Evolutionary conservation across 2,329 filamentous ascomycete species (phyloP).

Genomic region (Grosmannia penicillata): DNA sequence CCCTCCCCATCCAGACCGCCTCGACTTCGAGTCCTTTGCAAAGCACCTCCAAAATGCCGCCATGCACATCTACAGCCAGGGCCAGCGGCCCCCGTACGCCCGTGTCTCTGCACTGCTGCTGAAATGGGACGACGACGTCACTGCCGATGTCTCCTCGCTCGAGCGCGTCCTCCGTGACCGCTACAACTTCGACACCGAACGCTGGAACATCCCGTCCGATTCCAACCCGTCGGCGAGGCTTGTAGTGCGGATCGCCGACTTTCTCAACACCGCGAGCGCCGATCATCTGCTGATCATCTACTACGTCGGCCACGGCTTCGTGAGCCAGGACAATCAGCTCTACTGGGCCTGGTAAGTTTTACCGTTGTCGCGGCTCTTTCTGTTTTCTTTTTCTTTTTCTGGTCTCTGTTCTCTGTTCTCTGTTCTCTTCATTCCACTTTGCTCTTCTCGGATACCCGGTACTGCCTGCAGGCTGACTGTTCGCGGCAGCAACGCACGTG

Average conservation of each 20-base stretch:
- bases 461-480: too few species aligned
- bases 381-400: not conserved
- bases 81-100: slow-evolving; percentile 40
- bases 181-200: slow-evolving; percentile 45
- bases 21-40: slow-evolving; percentile 53
- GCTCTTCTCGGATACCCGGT: too few species aligned
- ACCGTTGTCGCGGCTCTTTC: slow-evolving; percentile 7
- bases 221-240: slow-evolving; percentile 46
- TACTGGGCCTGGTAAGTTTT: slow-evolving; percentile 51
- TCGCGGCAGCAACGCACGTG: slow-evolving; percentile 36
- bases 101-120: slow-evolving; percentile 45
- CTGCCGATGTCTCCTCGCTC: slow-evolving; percentile 36
- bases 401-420: slow-evolving; percentile 7
- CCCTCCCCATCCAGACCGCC: slow-evolving; percentile 22
- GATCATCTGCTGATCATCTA: slow-evolving; percentile 51
- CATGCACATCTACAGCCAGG: slow-evolving; percentile 50
- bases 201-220: slow-evolving; percentile 45
- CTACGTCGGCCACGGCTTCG: slow-evolving; percentile 46
- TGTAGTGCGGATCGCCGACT: slow-evolving; percentile 42
- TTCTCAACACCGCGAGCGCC: slow-evolving; percentile 40
- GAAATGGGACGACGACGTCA: slow-evolving; percentile 46
- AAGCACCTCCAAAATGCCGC: slow-evolving; percentile 54
- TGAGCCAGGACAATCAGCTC: slow-evolving; percentile 43
- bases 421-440: not conserved
- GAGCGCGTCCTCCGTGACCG: slow-evolving; percentile 43